Evolutionary conservation across 2,329 filamentous ascomycete genomes (phyloP), one percentile per base, ranked within the genome.

Genomic region (Daldinia sp.): DNA sequence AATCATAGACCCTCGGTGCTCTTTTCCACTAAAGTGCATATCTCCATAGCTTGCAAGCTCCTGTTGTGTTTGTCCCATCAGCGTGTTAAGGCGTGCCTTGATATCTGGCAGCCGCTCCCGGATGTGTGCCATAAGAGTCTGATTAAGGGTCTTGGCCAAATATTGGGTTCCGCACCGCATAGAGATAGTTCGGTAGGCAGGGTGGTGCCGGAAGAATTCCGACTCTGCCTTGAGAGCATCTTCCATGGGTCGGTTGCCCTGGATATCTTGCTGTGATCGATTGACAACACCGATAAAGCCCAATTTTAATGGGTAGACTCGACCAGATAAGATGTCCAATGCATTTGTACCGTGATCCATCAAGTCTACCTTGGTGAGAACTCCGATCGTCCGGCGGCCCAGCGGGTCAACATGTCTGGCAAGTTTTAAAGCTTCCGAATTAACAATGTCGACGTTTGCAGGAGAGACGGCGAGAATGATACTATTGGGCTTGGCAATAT

Each of bases 61-160:
- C 83, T 99, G 96, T 79, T 99, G 96, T 55, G 96, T 98, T 81
- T 99, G 96, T n/a, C 96, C 96, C 96, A 99, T 99, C 58, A 99
- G 84, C 0, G 96, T 99, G 81, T 99, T 99, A 69, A 99, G 86
- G 62, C 96, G 91, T 56, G 96, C 96, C 82, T 99, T 99, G 84
- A 99, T 99, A 80, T 99, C 96, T 33, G 96, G 96, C 75, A 99
- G 84, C 53, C 96, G 90, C 79, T 99, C 96, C 68, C 96, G 92
- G 78, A 99, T 99, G 78, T 99, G 96, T 23, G 90, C 83, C 96
- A 99, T 98, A 72, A 99, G 86, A 12, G 96, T 99, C 48, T 91
- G 91, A 81, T 98, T 99, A 69, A 99, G 86, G 13, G 93, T 97
- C 84, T 96, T 98, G 58, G 96, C 96, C 63, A 99, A 84, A 77